These are phyloP conservation scores for Rhizopogon rudus DNA, from an alignment of 768 basidiomycete species.

Conservation along the genomic window DNA sequence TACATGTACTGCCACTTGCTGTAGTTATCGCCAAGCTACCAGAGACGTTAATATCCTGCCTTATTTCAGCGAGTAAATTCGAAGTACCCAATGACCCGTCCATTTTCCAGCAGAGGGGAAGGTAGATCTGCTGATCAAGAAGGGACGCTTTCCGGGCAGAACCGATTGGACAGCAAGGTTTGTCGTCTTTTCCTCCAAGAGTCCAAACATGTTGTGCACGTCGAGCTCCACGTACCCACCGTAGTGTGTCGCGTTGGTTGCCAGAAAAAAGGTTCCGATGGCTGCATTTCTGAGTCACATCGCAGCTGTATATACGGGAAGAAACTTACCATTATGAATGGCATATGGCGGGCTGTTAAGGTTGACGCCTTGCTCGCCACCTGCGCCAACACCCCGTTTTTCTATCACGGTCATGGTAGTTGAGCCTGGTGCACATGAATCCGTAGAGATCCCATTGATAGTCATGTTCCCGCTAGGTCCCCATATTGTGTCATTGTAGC, in stretches of 20 bases:
- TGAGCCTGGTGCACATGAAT: slow-evolving; percentile 23
- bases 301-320: neutral
- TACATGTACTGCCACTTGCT: slow-evolving; percentile 72
- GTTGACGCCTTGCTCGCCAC: slow-evolving; percentile 40
- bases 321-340: slow-evolving; percentile 61
- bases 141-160: slow-evolving; percentile 58
- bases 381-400: slow-evolving; percentile 48
- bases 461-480: slow-evolving; percentile 75
- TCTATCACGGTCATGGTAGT: slow-evolving; percentile 12
- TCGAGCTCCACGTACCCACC: slow-evolving; percentile 61
- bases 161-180: slow-evolving; percentile 52
- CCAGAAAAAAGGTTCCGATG: slow-evolving; percentile 53
- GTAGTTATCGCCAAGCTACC: slow-evolving; percentile 72
- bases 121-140: slow-evolving; percentile 65
- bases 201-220: slow-evolving; percentile 65
- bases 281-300: slow-evolving; percentile 27
- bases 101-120: slow-evolving; percentile 65
- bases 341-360: slow-evolving; percentile 60
- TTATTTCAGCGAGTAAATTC: neutral
- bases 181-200: slow-evolving; percentile 67
- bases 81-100: slow-evolving; percentile 64
- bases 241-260: slow-evolving; percentile 67
- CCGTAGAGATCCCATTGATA: slow-evolving; percentile 60
- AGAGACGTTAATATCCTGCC: neutral
- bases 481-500: slow-evolving; percentile 59